These are phyloP conservation scores for Aaosphaeria arxii DNA, from an alignment of 2,329 filamentous ascomycete genomes.

Conservation along the genomic window DNA sequence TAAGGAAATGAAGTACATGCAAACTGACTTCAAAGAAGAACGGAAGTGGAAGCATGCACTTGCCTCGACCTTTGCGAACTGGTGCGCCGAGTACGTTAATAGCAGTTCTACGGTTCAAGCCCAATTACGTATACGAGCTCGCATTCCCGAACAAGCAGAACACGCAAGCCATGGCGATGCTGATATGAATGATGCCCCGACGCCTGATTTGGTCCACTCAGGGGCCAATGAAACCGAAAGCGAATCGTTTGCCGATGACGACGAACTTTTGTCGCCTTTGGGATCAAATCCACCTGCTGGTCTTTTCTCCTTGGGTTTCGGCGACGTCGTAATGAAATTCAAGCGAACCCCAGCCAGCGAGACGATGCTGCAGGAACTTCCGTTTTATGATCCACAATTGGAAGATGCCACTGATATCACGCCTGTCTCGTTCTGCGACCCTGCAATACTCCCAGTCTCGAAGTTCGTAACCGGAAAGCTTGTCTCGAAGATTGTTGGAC, in stretches of 20 bases:
- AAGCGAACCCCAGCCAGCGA: slow-evolving; percentile 72
- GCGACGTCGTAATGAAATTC: slow-evolving; percentile 78
- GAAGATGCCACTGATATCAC: slow-evolving; percentile 30
- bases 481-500: slow-evolving; percentile 62
- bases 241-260: slow-evolving; percentile 36
- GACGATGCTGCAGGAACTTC: slow-evolving; percentile 74
- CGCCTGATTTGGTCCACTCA: slow-evolving; percentile 38
- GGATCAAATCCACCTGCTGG: slow-evolving; percentile 62
- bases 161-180: slow-evolving; percentile 16
- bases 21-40: slow-evolving; percentile 92
- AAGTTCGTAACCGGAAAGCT: slow-evolving; percentile 84
- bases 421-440: slow-evolving; percentile 30
- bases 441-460: slow-evolving; percentile 75
- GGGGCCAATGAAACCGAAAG: slow-evolving; percentile 37
- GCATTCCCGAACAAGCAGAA: slow-evolving; percentile 11
- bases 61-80: slow-evolving; percentile 75
- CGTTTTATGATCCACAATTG: slow-evolving; percentile 61
- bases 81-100: slow-evolving; percentile 79
- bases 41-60: slow-evolving; percentile 87
- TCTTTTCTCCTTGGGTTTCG: slow-evolving; percentile 77
- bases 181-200: slow-evolving; percentile 38
- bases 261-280: slow-evolving; percentile 42
- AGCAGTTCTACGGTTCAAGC: slow-evolving; percentile 62
- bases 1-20: slow-evolving; percentile 96
- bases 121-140: slow-evolving; percentile 65